Evolutionary conservation across 2,329 filamentous ascomycete genomes (phyloP), one percentile per base, ranked within the genome.

Genomic region (Parastagonospora nodorum): DNA sequence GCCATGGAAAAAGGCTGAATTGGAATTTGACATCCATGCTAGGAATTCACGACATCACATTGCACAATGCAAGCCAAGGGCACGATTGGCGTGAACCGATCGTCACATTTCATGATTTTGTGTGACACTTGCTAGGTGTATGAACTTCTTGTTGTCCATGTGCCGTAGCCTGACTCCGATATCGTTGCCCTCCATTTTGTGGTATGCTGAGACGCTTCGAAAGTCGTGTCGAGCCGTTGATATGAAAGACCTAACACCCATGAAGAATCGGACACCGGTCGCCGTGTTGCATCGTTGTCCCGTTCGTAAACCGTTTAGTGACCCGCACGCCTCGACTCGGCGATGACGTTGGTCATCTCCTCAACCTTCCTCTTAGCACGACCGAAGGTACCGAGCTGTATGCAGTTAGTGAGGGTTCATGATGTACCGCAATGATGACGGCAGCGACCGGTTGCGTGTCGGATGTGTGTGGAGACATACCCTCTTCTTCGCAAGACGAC

Each of bases 21-120:
- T 94, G 92, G 86, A 97, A 97, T 96, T 96, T 97, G 92, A 97
- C 92, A 97, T 96, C 90, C 89, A 90, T 96, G 92, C 92, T 94
- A 68, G 32, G 30, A 15, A 24, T 24, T 31, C 29, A 32, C 43
- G 16, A 28, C 14, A 42, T 49, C 42, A 42, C 48, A 48, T 37
- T 37, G 29, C 50, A 60, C 36, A 37, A 12, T 37, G 40, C 51
- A 45, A 32, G 30, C n/a, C 24, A 47, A 45, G 43, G 30, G 19
- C 32, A 43, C 46, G 27, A 51, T 60, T 68, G 64, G 67, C 65
- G 67, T 69, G 67, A 71, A 69, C 57, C 61, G 66, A 66, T 69
- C 57, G 59, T 68, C 64, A 69, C 66, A 67, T 70, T 70, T 69
- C 59, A 67, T 67, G 51, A 63, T 65, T 67, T 67, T 68, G 62